Conservation (phyloP, 495 filamentous ascomycete genomes). For the Articulospora tetracladia region DNA sequence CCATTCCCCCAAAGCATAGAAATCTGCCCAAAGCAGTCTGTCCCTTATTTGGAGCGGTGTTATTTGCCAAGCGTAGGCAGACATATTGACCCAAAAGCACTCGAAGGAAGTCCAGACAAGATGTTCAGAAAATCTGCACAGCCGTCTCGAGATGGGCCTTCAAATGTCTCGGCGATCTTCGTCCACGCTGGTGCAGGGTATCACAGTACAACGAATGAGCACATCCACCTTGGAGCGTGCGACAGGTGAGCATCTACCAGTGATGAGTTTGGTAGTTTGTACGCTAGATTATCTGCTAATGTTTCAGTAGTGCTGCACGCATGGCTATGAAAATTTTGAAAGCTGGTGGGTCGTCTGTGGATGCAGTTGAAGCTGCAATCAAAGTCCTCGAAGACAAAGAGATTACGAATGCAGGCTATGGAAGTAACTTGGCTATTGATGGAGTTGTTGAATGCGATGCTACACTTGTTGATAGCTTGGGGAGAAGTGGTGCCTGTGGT, state of each 20-base stretch:
- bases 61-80: neutral
- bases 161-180: conserved; percentile 64
- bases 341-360: conserved; percentile 72
- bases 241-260: conserved; percentile 61
- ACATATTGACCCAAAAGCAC: neutral
- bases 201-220: conserved; percentile 81
- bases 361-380: conserved; percentile 91
- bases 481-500: conserved; percentile 88
- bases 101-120: conserved; percentile 23
- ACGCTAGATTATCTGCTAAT: conserved; percentile 8
- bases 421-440: conserved; percentile 89
- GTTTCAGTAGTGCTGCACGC: conserved; percentile 61
- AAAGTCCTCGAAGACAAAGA: conserved; percentile 84
- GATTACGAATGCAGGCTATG: conserved; percentile 94
- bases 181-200: conserved; percentile 96
- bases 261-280: neutral
- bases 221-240: conserved; percentile 77
- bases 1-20: neutral
- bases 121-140: conserved; percentile 9
- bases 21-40: neutral
- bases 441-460: conserved; percentile 94
- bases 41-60: neutral
- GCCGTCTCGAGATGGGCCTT: conserved; percentile 2
- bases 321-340: conserved; percentile 75
- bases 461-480: conserved; percentile 83